These are phyloP conservation scores for Jacaranda copaia DNA, from an alignment of 257 asterid species.

Conservation along the genomic window DNA sequence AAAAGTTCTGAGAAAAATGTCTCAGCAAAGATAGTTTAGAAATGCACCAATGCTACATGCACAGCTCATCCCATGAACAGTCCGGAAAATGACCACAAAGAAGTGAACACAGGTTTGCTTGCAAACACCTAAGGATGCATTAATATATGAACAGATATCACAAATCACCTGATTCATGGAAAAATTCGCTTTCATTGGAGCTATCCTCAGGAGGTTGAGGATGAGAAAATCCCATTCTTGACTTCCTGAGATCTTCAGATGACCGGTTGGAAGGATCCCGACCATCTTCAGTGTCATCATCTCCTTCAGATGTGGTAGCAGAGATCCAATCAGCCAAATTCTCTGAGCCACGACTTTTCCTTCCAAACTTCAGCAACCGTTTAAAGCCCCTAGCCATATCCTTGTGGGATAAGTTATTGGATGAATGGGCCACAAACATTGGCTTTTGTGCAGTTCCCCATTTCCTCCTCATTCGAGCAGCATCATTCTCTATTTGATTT, in stretches of 20 bases:
- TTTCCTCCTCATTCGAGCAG: conserved; percentile 80
- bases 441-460: conserved; percentile 88
- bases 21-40: neutral
- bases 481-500: conserved; percentile 64
- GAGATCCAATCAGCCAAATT: conserved; percentile 88
- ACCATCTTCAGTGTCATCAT: conserved; percentile 91
- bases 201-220: conserved; percentile 79
- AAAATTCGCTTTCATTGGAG: conserved; percentile 70
- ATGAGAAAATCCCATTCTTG: conserved; percentile 83
- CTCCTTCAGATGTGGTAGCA: conserved; percentile 97
- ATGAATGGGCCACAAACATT: conserved; percentile 53
- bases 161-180: conserved; percentile 70
- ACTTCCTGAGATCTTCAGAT: conserved; percentile 83
- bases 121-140: neutral
- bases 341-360: conserved; percentile 77
- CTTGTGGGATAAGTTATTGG: conserved; percentile 63
- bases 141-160: conserved; percentile 7
- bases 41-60: neutral
- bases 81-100: conserved; percentile 20
- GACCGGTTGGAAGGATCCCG: conserved; percentile 73
- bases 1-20: neutral
- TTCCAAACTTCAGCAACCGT: conserved; percentile 79
- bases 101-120: conserved; percentile 21
- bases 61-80: neutral
- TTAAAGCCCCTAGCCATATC: conserved; percentile 87